These are phyloP conservation scores for Agastache rugosa DNA, from an alignment of 257 asterid genomes.

Conservation along the genomic window DNA sequence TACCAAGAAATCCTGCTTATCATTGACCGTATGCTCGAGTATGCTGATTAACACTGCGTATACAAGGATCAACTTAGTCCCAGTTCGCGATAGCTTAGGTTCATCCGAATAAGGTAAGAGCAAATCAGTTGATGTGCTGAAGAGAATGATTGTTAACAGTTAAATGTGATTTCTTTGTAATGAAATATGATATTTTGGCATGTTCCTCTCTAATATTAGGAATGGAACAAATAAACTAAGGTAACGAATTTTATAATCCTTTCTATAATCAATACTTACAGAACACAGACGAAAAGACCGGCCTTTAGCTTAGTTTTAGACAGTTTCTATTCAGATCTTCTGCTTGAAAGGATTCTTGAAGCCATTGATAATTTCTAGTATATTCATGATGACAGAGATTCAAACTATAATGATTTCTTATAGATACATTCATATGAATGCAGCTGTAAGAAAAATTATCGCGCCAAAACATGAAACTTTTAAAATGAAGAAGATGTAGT, in stretches of 20 bases:
- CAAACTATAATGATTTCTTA: not conserved
- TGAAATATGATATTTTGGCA: constrained; percentile 1
- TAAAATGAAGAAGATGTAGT: not conserved
- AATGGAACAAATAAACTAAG: not conserved
- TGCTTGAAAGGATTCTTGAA: constrained; percentile 23
- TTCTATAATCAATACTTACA: not conserved
- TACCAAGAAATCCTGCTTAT: not conserved
- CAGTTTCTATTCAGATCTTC: not conserved
- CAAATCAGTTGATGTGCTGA: not conserved
- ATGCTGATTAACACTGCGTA: not conserved
- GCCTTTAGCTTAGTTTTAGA: constrained; percentile 30
- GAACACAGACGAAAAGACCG: constrained; percentile 20
- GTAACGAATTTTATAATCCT: not conserved
- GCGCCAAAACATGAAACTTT: not conserved
- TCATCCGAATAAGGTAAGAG: not conserved
- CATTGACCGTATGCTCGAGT: not conserved
- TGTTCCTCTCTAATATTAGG: constrained; percentile 22
- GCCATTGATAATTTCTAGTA: not conserved
- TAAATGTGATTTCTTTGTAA: not conserved
- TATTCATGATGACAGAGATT: not conserved
- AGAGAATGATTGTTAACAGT: not conserved
- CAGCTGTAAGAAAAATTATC: not conserved
- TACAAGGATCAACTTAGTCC: not conserved
- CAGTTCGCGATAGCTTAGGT: too few relatives aligned
- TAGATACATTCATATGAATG: not conserved